Evolutionary conservation across 2,329 filamentous ascomycete species (phyloP).

Genomic region (Rhynchosporium secalis): DNA sequence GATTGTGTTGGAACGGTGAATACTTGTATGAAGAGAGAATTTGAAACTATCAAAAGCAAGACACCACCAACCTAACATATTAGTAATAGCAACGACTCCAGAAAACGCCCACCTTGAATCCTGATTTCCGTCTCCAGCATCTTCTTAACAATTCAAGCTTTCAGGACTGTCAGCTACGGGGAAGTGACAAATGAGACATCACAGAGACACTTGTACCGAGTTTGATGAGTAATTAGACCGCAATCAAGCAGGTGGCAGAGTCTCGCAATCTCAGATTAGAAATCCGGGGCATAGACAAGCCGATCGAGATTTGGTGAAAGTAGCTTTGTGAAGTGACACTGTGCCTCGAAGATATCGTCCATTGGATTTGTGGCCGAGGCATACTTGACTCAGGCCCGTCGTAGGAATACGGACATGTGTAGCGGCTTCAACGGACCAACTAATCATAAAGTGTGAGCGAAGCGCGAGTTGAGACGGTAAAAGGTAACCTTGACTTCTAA

Average conservation of each 20-base stretch:
- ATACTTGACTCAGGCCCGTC: too few species aligned
- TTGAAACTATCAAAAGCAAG: not conserved
- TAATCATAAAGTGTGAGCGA: too few species aligned
- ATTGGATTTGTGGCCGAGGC: too few species aligned
- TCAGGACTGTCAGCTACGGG: not conserved
- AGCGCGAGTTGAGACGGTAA: too few species aligned
- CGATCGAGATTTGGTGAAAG: not conserved
- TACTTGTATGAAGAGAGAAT: not conserved
- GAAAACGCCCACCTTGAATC: not conserved
- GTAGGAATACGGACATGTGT: too few species aligned
- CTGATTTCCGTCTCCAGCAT: not conserved
- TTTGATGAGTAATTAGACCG: not conserved
- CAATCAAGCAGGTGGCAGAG: not conserved
- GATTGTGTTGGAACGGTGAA: not conserved
- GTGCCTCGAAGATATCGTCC: too few species aligned
- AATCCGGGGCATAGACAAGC: too few species aligned
- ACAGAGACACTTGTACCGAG: not conserved
- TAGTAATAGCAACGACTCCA: not conserved
- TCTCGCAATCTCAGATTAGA: too few species aligned
- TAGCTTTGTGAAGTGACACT: not conserved
- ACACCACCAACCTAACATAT: conserved; percentile 5
- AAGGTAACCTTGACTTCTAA: not conserved
- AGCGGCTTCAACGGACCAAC: too few species aligned
- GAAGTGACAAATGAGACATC: not conserved
- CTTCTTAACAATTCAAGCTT: not conserved